phyloP scores from a whole-genome alignment of 495 filamentous ascomycete species.

The Aspergillus hancockii region DNA sequence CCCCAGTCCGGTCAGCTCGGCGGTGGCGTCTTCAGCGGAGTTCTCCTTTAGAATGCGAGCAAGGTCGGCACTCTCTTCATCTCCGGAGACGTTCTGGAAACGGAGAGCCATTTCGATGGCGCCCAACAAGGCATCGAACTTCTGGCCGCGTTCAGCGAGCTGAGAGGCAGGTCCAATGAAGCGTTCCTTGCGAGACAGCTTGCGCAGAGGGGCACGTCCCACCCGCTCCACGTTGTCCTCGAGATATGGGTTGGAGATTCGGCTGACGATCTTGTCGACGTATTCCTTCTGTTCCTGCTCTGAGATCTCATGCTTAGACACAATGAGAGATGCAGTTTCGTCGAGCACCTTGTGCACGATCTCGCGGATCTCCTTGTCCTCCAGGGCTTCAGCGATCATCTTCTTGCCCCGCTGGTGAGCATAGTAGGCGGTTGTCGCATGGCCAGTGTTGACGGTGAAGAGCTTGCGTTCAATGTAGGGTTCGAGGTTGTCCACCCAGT shows the following conservation, averaged over 20 bases:
- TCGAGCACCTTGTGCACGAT: conserved; percentile 73
- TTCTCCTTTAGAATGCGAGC: conserved; percentile 78
- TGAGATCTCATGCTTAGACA: conserved; percentile 79
- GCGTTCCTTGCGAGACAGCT: conserved; percentile 88
- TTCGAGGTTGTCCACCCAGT: conserved; percentile 86
- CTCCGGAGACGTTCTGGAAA: conserved; percentile 88
- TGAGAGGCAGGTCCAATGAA: conserved; percentile 91
- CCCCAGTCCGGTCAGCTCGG: conserved; percentile 75
- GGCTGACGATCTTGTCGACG: conserved; percentile 85
- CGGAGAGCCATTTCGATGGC: conserved; percentile 83
- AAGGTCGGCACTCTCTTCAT: conserved; percentile 81
- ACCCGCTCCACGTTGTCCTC: conserved; percentile 94
- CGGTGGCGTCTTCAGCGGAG: conserved; percentile 63
- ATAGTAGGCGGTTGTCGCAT: conserved; percentile 96
- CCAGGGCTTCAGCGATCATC: conserved; percentile 83
- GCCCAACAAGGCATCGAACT: conserved; percentile 67
- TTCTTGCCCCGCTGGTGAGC: conserved; percentile 79
- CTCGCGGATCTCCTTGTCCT: conserved; percentile 65
- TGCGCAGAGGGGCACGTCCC: conserved; percentile 89
- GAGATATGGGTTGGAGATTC: conserved; percentile 93
- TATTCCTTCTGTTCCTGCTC: conserved; percentile 80
- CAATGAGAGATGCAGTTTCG: conserved; percentile 83
- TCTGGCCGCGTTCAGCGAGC: conserved; percentile 74
- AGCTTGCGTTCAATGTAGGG: conserved; percentile 99
- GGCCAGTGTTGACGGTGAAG: conserved; percentile 97